These are phyloP conservation scores for Gilbertella persicaria DNA, from an alignment of 371 early-diverging fungal genomes.

Conservation along the genomic window DNA sequence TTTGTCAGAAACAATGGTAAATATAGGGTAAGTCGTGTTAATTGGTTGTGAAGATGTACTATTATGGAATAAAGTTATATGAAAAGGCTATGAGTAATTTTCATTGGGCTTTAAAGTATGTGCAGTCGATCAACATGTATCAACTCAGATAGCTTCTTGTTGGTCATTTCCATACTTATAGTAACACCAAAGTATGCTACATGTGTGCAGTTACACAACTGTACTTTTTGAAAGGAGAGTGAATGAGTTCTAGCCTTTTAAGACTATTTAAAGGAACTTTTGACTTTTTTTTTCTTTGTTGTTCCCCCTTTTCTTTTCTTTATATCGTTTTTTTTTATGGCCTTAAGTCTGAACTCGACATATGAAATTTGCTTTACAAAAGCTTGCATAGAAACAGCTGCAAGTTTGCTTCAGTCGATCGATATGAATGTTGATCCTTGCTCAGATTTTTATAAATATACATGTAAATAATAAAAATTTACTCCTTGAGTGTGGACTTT, in stretches of 20 bases:
- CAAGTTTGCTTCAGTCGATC: constrained; percentile 29
- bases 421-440: constrained; percentile 44
- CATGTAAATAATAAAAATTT: constrained; percentile 39
- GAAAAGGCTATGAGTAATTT: no score
- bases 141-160: background rate
- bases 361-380: constrained; percentile 34
- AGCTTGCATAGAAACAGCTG: constrained; percentile 46
- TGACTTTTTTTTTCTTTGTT: background rate
- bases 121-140: background rate
- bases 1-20: no score
- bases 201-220: background rate
- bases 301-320: constrained; percentile 3
- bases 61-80: no score
- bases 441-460: constrained; percentile 49
- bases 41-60: no score
- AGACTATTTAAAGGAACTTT: background rate
- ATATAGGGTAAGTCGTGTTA: no score
- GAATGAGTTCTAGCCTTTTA: constrained; percentile 15
- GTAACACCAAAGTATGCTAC: background rate
- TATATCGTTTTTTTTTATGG: constrained; percentile 1
- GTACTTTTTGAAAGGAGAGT: background rate
- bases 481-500: background rate
- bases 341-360: background rate
- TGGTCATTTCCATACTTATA: background rate
- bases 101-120: background rate